Evolutionary conservation across 495 filamentous ascomycete species (phyloP).

Genomic region (Antarctomyces pellizariae): DNA sequence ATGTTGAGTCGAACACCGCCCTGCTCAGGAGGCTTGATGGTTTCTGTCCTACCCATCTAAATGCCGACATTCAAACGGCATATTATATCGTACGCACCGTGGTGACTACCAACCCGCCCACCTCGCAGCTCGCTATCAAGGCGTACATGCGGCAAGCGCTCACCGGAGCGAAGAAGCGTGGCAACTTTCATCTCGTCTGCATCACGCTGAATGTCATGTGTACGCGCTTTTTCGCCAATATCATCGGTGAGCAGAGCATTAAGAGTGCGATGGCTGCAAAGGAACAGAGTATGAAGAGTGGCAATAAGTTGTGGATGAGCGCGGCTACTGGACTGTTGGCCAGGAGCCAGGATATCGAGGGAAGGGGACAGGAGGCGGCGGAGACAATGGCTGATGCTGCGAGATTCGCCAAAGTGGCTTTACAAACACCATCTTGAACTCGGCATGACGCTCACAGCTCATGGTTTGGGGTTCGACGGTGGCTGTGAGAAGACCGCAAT

Average conservation of each 20-base stretch:
- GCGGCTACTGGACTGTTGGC: conserved; percentile 64
- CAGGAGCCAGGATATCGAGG: conserved; percentile 48
- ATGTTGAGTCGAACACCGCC: conserved; percentile 22
- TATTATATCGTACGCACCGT: conserved; percentile 58
- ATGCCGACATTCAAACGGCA: conserved; percentile 51
- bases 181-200: conserved; percentile 48
- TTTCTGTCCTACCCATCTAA: conserved; percentile 41
- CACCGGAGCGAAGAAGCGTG: conserved; percentile 17
- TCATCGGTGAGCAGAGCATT: conserved; percentile 73
- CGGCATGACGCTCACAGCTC: no score
- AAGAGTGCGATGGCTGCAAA: conserved; percentile 61
- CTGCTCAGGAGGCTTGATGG: conserved; percentile 42
- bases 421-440: no score
- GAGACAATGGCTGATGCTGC: conserved; percentile 4
- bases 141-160: conserved; percentile 42
- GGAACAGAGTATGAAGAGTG: conserved; percentile 48
- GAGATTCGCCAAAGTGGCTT: conserved; percentile 6
- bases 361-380: conserved; percentile 37
- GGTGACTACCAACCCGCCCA: conserved; percentile 25
- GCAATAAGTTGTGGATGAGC: conserved; percentile 64
- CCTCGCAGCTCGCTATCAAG: conserved; percentile 49
- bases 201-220: conserved; percentile 76
- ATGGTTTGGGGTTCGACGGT: no score
- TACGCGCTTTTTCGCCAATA: conserved; percentile 58
- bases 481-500: no score